Conservation (phyloP, 805 yeast species). For the Yamadazyma ubonensis region DNA sequence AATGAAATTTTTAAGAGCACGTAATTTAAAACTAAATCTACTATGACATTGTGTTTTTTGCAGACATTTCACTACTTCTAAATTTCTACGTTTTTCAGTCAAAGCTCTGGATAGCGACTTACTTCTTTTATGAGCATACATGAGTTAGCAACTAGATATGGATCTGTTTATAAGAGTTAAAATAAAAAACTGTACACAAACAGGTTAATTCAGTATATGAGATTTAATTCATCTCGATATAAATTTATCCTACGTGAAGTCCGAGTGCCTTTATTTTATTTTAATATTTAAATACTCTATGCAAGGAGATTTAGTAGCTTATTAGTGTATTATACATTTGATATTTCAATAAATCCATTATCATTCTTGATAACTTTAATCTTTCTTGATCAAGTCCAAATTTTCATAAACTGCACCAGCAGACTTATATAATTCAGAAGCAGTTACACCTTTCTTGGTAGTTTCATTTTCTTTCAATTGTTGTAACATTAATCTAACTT, state of each 20-base stretch:
- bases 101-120: neutral
- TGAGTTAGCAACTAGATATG: neutral
- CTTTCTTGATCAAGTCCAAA: slow-evolving; percentile 37
- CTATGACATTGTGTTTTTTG: too few species aligned
- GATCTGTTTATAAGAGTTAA: too few species aligned
- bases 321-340: slow-evolving; percentile 5
- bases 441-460: slow-evolving; percentile 40
- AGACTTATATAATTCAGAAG: slow-evolving; percentile 43
- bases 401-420: slow-evolving; percentile 43
- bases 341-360: neutral
- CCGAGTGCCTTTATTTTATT: slow-evolving; percentile 3
- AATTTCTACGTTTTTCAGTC: neutral
- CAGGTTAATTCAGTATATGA: too few species aligned
- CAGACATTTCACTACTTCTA: too few species aligned
- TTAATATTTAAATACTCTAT: slow-evolving; percentile 7
- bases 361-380: slow-evolving; percentile 4
- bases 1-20: neutral
- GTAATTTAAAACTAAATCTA: neutral
- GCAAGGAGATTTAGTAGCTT: slow-evolving; percentile 1
- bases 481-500: slow-evolving; percentile 43
- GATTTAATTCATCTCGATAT: too few species aligned
- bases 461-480: slow-evolving; percentile 45
- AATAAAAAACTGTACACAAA: too few species aligned
- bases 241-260: too few species aligned
- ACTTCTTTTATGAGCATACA: slow-evolving; percentile 6